These are phyloP conservation scores for Thuja plicata DNA, from an alignment of 83 land plant genomes.

Conservation along the genomic window DNA sequence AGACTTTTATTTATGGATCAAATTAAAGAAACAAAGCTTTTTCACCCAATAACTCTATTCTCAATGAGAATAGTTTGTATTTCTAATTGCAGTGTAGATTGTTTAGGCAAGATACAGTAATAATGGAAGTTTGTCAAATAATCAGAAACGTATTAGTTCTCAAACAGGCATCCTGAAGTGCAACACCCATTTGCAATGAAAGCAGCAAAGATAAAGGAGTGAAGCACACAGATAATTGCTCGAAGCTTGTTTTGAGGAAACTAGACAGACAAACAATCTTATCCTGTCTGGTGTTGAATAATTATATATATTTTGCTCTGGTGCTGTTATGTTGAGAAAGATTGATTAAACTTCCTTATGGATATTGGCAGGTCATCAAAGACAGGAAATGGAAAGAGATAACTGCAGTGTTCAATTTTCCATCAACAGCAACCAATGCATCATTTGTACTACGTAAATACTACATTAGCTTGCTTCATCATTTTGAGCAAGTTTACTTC, in stretches of 20 bases:
- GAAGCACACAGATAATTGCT: background rate
- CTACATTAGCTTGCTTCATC: slow-evolving; percentile 53
- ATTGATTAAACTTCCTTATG: background rate
- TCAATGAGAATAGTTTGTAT: no score
- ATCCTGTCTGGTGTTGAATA: background rate
- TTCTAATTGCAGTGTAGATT: background rate
- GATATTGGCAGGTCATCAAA: slow-evolving; percentile 37
- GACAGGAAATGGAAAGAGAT: slow-evolving; percentile 77
- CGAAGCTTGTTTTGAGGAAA: background rate
- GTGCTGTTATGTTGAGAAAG: background rate
- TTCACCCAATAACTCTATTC: no score
- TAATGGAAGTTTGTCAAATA: background rate
- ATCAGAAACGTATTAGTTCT: slow-evolving; percentile 14
- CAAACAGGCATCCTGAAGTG: background rate
- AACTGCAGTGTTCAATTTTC: slow-evolving; percentile 46
- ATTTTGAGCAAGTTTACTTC: slow-evolving; percentile 70
- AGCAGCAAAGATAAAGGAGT: background rate
- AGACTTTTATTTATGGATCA: background rate
- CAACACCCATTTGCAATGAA: background rate
- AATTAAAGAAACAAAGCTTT: background rate
- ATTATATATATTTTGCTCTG: background rate
- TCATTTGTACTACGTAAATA: slow-evolving; percentile 70
- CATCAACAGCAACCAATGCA: slow-evolving; percentile 64
- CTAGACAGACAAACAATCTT: background rate
- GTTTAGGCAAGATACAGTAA: background rate